Conservation (phyloP, 2,329 filamentous ascomycete species). For the Penicillium janthinellum region DNA sequence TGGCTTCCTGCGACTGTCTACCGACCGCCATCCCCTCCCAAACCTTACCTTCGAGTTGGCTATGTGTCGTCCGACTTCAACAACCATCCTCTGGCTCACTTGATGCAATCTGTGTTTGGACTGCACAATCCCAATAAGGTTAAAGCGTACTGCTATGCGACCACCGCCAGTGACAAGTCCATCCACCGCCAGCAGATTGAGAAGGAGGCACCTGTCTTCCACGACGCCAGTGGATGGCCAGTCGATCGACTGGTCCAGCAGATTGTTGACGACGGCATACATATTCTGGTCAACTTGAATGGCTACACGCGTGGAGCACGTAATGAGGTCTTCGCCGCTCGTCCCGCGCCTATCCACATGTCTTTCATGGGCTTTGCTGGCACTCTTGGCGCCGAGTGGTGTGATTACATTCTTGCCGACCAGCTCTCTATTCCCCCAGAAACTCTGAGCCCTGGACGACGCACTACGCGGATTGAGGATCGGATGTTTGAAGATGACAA, state of each 20-base stretch:
- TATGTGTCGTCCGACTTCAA: conserved; percentile 99
- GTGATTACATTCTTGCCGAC: conserved; percentile 93
- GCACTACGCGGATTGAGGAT: conserved; percentile 74
- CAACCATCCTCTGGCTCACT: conserved; percentile 91
- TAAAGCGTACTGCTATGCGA: conserved; percentile 92
- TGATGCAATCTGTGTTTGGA: conserved; percentile 99
- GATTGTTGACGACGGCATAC: conserved; percentile 83
- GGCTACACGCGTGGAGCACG: conserved; percentile 95
- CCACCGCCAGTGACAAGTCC: conserved; percentile 86
- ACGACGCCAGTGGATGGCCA: conserved; percentile 84
- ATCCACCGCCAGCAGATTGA: conserved; percentile 91
- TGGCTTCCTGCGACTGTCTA: conserved; percentile 85
- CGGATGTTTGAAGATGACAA: conserved; percentile 64
- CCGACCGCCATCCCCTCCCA: conserved; percentile 79
- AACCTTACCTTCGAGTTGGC: conserved; percentile 82
- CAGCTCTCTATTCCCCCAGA: conserved; percentile 78
- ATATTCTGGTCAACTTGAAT: conserved; percentile 96
- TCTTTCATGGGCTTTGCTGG: conserved; percentile 99
- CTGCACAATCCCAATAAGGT: conserved; percentile 74
- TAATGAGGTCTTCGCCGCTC: conserved; percentile 94
- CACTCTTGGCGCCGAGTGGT: conserved; percentile 95
- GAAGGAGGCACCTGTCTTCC: conserved; percentile 84
- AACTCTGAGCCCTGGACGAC: conserved; percentile 77
- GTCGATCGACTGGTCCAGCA: conserved; percentile 81
- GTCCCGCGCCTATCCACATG: conserved; percentile 96